Base-by-base conservation (phyloP, 139 green algal species). In the Tetraselmis chui region DNA sequence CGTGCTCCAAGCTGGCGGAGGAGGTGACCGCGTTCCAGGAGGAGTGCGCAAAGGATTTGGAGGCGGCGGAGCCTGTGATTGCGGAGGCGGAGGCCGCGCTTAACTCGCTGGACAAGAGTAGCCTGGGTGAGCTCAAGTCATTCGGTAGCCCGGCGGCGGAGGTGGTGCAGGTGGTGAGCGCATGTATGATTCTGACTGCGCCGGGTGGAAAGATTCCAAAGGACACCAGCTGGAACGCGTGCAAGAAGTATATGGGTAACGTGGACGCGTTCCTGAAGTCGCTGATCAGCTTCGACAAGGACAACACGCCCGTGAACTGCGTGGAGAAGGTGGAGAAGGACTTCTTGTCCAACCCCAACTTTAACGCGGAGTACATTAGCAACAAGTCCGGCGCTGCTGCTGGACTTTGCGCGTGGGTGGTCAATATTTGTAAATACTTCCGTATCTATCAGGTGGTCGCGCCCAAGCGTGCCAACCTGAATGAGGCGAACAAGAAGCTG, bases 401-500 rank as follows among this genome's bases (percentile, higher is more conserved):
- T 1, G 95, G 95, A 1, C 90, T 98, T 67, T 97, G 93, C 82
- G 89, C 76, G 28, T 98, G 95, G 95, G 94, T 97, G 11, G 85
- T 95, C 85, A 98, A 98, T 86, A 97, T 98, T 80, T 95, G 89
- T 91, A 97, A 97, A 85, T 98, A 98, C 88, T 96, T 95, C 92
- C 88, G 94, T 58, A 96, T 98, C 78, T 97, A 97, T 86, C 92
- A 98, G 89, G 92, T 98, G 29, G 95, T 98, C 26, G 93, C 91
- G 0, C 95, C 95, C 80, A 98, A 97, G 89, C 94, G 94, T 80
- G 88, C 85, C 5, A 90, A 89, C 0, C 86, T 97, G 74, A 89
- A 85, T 5, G 93, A 97, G 31, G 95, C 94, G 30, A 98, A 98
- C 87, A 88, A 87, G 81, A 92, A 92, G 81, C 88, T 98, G 75